A percentile compares a stretch with the other conserved stretches of the same genome.
Conservation (phyloP, 78 protist species). For the Neovahlkampfia damariscottae region DNA sequence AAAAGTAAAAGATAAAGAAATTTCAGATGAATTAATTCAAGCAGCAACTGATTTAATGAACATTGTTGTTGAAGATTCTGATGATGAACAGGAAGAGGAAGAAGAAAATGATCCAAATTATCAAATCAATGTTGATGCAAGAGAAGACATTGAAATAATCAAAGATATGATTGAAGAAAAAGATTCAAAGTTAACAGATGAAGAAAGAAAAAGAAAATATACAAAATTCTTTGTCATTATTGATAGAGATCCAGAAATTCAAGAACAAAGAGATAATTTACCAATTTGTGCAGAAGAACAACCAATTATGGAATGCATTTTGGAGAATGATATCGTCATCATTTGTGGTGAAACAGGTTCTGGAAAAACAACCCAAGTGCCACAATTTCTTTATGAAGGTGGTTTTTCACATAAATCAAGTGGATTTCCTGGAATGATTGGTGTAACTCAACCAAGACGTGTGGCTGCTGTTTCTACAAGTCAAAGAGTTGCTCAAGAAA, state of each 20-base stretch:
- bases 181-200: neutral
- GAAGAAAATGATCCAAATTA: neutral
- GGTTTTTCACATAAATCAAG: slow-evolving; percentile 55
- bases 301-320: slow-evolving; percentile 71
- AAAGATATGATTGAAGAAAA: neutral
- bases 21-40: neutral
- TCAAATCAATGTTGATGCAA: neutral
- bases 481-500: slow-evolving; percentile 85
- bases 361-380: slow-evolving; percentile 87
- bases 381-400: slow-evolving; percentile 84
- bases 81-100: neutral
- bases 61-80: neutral
- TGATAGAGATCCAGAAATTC: slow-evolving; percentile 15
- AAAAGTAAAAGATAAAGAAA: neutral
- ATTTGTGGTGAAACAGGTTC: slow-evolving; percentile 84
- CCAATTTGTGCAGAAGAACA: slow-evolving; percentile 67
- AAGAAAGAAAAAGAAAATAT: neutral
- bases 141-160: neutral
- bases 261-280: slow-evolving; percentile 4
- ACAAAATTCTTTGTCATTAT: slow-evolving; percentile 14
- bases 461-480: slow-evolving; percentile 95
- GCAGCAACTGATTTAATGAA: neutral
- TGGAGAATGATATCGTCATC: slow-evolving; percentile 42
- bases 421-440: slow-evolving; percentile 66
- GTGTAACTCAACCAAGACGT: slow-evolving; percentile 97